Base-by-base conservation (phyloP, 2,329 filamentous ascomycete species). In the Chaetomium sp. region DNA sequence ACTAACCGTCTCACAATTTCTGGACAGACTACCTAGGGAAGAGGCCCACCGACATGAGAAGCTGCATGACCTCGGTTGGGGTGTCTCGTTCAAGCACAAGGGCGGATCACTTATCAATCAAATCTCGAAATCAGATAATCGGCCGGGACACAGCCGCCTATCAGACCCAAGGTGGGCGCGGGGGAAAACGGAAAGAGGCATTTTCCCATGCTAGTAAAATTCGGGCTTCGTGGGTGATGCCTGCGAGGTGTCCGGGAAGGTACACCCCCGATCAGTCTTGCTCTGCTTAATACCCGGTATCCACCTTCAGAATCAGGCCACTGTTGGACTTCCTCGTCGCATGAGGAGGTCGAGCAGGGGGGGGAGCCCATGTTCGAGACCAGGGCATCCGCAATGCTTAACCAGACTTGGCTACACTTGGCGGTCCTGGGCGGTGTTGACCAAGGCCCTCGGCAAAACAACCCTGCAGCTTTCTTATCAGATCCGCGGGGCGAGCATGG, bases 21-120 rank as follows among this genome's bases (percentile, higher is more conserved):
- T 8, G 25, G 25, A 56, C n/a, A 7, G 25, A n/a, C n/a, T n/a
- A n/a, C n/a, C n/a, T n/a, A n/a, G n/a, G n/a, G n/a, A n/a, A n/a
- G n/a, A 23, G 10, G 23, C 21, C 1, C 27, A 35, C 1, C 13
- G 51, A 51, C 51, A 16, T 29, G 31, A 13, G 12, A 51, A 16
- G 49, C 49, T 21, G 49, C 19, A 25, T 25, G 9, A 10, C 21
- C 31, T n/a, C 27, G 27, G 27, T n/a, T 13, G 25, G 12, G 19
- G 13, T 9, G 8, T 31, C 13, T 29, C 13, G 29, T 19, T 29
- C 13, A 19, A 31, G 53, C 27, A n/a, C 23, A 49, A 27, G 23
- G 10, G 49, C 38, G 38, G 45, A 50, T 54, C 65, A 66, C 64
- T 70, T 66, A 69, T 69, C 65, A 68, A 69, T 69, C 66, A 62